Evolutionary conservation across 805 yeast species (phyloP), one percentile per base, ranked within the genome.

Genomic region (Ogataea kodamae): DNA sequence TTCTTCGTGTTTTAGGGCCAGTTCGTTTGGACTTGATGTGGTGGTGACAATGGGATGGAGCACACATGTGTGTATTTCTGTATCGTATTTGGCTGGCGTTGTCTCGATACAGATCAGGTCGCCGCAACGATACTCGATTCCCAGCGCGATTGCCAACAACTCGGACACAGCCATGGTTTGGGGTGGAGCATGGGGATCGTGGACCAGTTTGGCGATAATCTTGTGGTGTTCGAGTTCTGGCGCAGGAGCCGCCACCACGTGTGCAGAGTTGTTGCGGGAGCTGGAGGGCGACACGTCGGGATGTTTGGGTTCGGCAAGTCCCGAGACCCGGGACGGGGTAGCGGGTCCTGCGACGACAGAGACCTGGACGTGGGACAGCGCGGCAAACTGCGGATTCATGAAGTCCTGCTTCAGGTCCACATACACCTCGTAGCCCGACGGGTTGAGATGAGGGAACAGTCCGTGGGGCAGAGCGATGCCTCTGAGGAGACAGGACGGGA

Each of bases 381-480:
- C 48, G 27, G 59, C 58, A 17, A 75, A 48, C 6, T 49, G 45
- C 42, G 51, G 8, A 52, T 52, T 9, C 57, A 49, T 24, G 15
- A 28, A 32, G 2, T 38, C 44, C 29, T 68, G 70, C n/a, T 57
- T 61, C 32, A 63, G 51, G 41, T 74, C 68, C 11, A 61, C 67
- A 47, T 65, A 74, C 1, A 76, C 63, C 30, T 70, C 72, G 46
- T 65, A 71, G 3, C 28, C 34, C 8, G 25, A 12, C 2, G 26
- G 7, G 11, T 15, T 22, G 24, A 40, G 15, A 34, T 45, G 47
- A 1, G 40, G 21, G 36, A 62, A 70, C 2, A 59, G 31, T 2
- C 51, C 30, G 49, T 78, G 78, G 1, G 87, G 86, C 31, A 76
- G 58, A 1, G 80, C 46, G 2, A 80, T 62, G 0, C 77, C 78